Base-by-base conservation (phyloP, 345 rosid genomes). In the Hevea brasiliensis region DNA sequence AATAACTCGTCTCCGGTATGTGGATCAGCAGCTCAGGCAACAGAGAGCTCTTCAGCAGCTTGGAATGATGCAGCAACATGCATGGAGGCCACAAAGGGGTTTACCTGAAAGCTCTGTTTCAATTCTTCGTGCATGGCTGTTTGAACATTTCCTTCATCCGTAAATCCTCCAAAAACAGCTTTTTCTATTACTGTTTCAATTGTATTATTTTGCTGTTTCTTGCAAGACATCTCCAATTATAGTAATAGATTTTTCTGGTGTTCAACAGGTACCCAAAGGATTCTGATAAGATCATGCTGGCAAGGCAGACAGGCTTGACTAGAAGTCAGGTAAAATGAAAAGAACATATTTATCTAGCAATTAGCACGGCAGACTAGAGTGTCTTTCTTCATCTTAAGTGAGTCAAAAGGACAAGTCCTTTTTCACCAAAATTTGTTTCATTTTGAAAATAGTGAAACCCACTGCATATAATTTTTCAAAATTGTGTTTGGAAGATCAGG, bases 61-160 rank as follows among this genome's bases (percentile, higher is more conserved):
- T 64, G 99, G 96, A 18, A 91, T 91, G 86, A 89, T 91, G 87
- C 89, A 92, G 56, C 97, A 85, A 72, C 88, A 91, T 21, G 84
- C 93, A 64, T 96, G 99, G 99, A 89, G 96, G 80, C 99, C 99
- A 48, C 99, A 96, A 79, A 82, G 99, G 84, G 98, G 99, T 53
- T 84, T 96, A 76, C 99, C 97, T 27, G 99, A 96, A 81, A 90
- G 83, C 86, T 90, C 99, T 4, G 97, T 96, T 68, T 90, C 97
- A 35, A 72, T 90, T 63, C 97, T 96, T 61, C 96, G 98, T 45
- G 96, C 98, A 67, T 95, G 99, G 99, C 86, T 95, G 72, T 95
- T 95, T 65, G 99, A 95, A 81, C 99, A 95, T 88, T 95, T 96
- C 77, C 98, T 96, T 76, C 97, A 95, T 55, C 99, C 98, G 98